phyloP scores from a whole-genome alignment of 208 protist genomes.

The Leishmania lainsoni region DNA sequence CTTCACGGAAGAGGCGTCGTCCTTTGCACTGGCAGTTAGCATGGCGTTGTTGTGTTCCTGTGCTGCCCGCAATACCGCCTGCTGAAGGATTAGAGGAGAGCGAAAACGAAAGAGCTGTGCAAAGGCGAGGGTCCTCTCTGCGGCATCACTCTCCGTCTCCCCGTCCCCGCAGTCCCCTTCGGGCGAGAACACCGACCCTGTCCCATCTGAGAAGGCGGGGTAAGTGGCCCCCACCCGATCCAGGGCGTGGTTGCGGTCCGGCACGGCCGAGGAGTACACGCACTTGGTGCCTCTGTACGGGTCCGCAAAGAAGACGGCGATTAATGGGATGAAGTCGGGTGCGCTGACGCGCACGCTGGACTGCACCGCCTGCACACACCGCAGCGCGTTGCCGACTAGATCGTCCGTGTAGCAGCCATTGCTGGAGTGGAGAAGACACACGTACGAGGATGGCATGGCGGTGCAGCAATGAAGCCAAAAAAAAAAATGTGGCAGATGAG shows the following conservation, averaged over 20 bases:
- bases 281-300: constrained; percentile 53
- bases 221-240: constrained; percentile 23
- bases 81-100: constrained; percentile 22
- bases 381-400: constrained; percentile 53
- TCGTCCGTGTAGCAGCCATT: constrained; percentile 41
- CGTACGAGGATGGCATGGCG: constrained; percentile 26
- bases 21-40: constrained; percentile 4
- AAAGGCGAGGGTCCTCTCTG: constrained; percentile 21
- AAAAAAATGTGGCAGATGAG: background rate
- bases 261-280: constrained; percentile 57
- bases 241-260: constrained; percentile 55
- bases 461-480: background rate
- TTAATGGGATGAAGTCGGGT: constrained; percentile 66
- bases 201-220: constrained; percentile 16
- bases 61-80: constrained; percentile 18
- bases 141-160: background rate
- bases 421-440: constrained; percentile 75
- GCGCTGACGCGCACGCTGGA: constrained; percentile 35
- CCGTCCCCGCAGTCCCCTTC: constrained; percentile 11
- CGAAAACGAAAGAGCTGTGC: constrained; percentile 35
- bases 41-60: constrained; percentile 3
- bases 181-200: constrained; percentile 11
- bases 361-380: constrained; percentile 53
- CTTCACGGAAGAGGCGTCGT: background rate
- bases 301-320: constrained; percentile 71